Percentiles rank a stretch among this genome's conserved stretches.
These are phyloP conservation scores for Hanseniaspora jakobsenii DNA, from an alignment of 805 yeast genomes.

Conservation along the genomic window DNA sequence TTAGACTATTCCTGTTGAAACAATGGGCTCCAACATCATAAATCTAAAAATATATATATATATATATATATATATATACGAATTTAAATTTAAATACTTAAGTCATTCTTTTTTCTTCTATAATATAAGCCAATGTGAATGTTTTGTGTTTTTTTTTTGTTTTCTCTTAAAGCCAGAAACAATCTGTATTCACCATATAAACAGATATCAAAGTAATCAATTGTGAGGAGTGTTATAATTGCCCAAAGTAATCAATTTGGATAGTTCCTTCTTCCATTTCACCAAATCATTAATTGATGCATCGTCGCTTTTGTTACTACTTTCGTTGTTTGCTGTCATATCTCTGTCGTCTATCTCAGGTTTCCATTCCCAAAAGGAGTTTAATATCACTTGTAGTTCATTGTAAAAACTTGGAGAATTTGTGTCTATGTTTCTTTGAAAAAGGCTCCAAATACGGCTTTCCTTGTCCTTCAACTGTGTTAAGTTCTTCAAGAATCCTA, in stretches of 20 bases:
- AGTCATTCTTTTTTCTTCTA: too few relatives aligned
- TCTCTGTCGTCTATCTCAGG: slow-evolving; percentile 9
- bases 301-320: neutral
- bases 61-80: neutral
- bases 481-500: slow-evolving; percentile 7
- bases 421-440: neutral
- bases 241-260: slow-evolving; percentile 1
- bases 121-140: too few relatives aligned
- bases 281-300: slow-evolving; percentile 5
- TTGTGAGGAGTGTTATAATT: slow-evolving; percentile 10
- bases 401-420: slow-evolving; percentile 4
- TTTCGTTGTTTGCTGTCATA: neutral
- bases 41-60: too few relatives aligned
- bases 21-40: too few relatives aligned
- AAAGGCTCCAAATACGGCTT: neutral
- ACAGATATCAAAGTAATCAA: too few relatives aligned
- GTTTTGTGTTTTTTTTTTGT: too few relatives aligned
- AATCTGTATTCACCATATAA: neutral
- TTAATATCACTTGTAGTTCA: slow-evolving; percentile 29
- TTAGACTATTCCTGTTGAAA: too few relatives aligned
- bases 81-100: neutral
- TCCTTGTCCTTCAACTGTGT: neutral
- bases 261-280: slow-evolving; percentile 10
- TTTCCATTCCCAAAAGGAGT: slow-evolving; percentile 13
- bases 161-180: neutral